Base-by-base conservation (phyloP, 176 grass and related monocot genomes). In the Alopecurus myosuroides region DNA sequence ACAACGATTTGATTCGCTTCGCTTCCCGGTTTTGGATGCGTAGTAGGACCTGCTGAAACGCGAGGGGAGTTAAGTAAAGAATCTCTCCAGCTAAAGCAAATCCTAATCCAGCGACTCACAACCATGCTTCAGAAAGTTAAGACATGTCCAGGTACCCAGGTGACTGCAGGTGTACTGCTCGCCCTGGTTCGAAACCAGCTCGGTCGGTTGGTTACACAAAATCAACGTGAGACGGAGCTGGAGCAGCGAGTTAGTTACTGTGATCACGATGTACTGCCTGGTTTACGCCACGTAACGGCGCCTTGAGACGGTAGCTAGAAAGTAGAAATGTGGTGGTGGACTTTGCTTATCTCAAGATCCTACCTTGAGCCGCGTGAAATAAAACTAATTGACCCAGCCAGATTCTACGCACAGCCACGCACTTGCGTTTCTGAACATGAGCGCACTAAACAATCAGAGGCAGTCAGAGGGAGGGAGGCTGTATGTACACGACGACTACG, bases 291-390 rank as follows among this genome's bases (percentile, higher is more conserved):
- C 40, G 17, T 53, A 53, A 22, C 50, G 18, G 50, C 22, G 50
- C 50, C 53, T 57, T 3, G 0, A 58, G 45, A 35, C 2, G 34
- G 5, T 4, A 49, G 11, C 11, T 58, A n/a, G n/a, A 58, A 26
- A 58, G 55, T 26, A 18, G 69, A 8, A 73, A 26, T n/a, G n/a
- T n/a, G n/a, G 70, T 48, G 70, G 41, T 82, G 70, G 82, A 46
- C n/a, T 80, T 85, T 12, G 56, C 48, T 30, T 39, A 22, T 49
- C 28, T 11, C 35, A 6, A 77, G 88, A 85, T 86, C 78, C 19
- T 33, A 63, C 45, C 51, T 89, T 42, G 87, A 81, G 70, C 20
- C 5, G 10, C 14, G 77, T 30, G 44, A 84, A 63, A 8, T 52
- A 55, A 55, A 50, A 8, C 31, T 9, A n/a, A 12, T 20, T 18